Evolutionary conservation across 345 rosid species (phyloP), one percentile per base, ranked within the genome.

Genomic region (Psidium friedrichsthalianum): DNA sequence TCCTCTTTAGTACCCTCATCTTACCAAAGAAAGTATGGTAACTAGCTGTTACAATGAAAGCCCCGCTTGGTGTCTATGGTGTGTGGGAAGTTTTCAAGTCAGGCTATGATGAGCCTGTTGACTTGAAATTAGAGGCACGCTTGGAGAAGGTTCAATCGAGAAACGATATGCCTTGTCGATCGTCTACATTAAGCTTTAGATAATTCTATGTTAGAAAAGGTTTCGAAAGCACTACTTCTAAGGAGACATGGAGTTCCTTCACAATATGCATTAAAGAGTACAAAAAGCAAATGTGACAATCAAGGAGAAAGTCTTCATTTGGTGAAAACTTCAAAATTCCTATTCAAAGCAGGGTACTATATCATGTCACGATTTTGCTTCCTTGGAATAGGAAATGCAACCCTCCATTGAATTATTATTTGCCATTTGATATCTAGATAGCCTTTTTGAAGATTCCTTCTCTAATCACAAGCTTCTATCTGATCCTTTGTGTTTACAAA

Each of bases 221-320:
- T 85, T 59, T 4, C 40, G 16, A 27, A 22, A 11, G 83, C 86
- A 29, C 36, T 3, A 54, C 15, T 18, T n/a, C 69, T 11, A 83
- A 85, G 11, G 61, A 88, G 25, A 84, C 52, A 6, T 85, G 86
- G 56, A 85, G 52, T 82, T 82, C 8, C 85, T 86, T 22, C 40
- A 87, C 29, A 84, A 51, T 20, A 54, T 69, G 4, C 86, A 56
- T 25, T 59, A 85, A 74, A 82, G 86, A 13, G 61, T 27, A 5
- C 85, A 85, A 4, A 83, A 87, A 32, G 89, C 16, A 5, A 54
- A 16, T 54, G 22, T 12, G 53, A 51, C 56, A 54, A 54, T 52
- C 7, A 13, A 54, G 18, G 1, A 7, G 6, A 54, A 54, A 54
- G 56, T 54, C 56, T 54, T n/a, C 21, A 6, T 54, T 16, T 8